Conservation (phyloP, 2,329 filamentous ascomycete species). For the Didymella keratinophila region DNA sequence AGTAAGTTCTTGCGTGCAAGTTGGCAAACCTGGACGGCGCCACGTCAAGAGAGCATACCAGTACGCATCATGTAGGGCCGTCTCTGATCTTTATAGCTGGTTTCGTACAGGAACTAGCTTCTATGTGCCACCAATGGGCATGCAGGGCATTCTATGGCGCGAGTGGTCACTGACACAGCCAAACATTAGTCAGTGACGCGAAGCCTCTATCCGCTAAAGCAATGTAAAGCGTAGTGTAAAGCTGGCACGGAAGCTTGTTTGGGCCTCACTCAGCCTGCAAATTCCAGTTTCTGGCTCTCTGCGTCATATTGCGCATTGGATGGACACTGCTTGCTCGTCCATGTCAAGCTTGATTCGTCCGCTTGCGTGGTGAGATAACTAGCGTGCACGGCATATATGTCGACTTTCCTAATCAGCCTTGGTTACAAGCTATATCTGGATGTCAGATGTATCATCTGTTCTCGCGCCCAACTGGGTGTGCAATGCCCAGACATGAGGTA, state of each 20-base stretch:
- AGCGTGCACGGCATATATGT: background rate
- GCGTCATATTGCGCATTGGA: background rate
- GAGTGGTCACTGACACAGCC: background rate
- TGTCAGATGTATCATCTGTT: no score
- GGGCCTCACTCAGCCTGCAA: background rate
- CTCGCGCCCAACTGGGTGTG: no score
- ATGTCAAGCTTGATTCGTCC: background rate
- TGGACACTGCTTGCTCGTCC: background rate
- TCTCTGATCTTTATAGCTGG: background rate
- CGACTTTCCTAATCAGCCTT: no score
- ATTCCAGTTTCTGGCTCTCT: background rate
- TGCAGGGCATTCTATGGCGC: background rate
- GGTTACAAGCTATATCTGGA: no score
- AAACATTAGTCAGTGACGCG: background rate
- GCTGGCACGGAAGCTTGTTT: constrained; percentile 4
- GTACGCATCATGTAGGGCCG: background rate
- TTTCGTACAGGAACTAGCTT: no score
- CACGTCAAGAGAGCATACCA: background rate
- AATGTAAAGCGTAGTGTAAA: background rate
- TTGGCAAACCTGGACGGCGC: background rate
- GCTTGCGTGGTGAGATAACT: no score
- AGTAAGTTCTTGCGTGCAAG: background rate
- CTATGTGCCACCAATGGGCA: background rate
- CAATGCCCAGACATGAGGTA: no score
- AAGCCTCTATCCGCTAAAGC: background rate